phyloP scores from a whole-genome alignment of 2,329 filamentous ascomycete species.

The Uncinocarpus reesii region DNA sequence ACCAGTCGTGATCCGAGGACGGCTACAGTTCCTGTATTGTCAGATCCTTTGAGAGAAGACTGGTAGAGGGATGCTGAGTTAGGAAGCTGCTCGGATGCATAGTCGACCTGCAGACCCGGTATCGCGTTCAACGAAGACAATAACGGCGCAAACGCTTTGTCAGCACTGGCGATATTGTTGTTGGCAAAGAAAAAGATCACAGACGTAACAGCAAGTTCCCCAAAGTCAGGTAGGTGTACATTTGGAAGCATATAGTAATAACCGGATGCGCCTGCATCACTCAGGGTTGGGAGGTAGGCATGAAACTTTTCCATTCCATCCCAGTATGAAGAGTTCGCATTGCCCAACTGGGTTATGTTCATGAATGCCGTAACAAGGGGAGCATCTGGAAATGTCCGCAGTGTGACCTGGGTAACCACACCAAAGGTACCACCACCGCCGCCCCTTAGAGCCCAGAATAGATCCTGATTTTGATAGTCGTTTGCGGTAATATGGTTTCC shows the following conservation, averaged over 20 bases:
- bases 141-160: conserved; percentile 10
- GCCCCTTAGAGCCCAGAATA: conserved; percentile 55
- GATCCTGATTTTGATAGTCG: conserved; percentile 41
- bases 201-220: neutral
- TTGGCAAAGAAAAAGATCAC: conserved; percentile 11
- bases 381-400: conserved; percentile 31
- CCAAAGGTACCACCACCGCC: conserved; percentile 52
- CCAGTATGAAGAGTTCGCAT: conserved; percentile 14
- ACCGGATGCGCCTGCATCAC: conserved; percentile 14
- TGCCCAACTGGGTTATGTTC: conserved; percentile 13
- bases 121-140: conserved; percentile 6
- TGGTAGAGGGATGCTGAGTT: neutral
- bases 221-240: neutral
- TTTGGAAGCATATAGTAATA: conserved; percentile 16
- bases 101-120: conserved; percentile 5
- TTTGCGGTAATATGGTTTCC: conserved; percentile 44
- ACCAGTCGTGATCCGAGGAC: conserved; percentile 13
- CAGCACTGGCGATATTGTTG: conserved; percentile 3
- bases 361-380: conserved; percentile 9
- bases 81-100: neutral
- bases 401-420: conserved; percentile 47
- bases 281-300: conserved; percentile 13
- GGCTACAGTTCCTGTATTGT: neutral
- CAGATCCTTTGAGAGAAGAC: neutral
- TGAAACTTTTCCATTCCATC: conserved; percentile 14